phyloP scores from a whole-genome alignment of 2,329 filamentous ascomycete genomes.

The Exophiala aquamarina region DNA sequence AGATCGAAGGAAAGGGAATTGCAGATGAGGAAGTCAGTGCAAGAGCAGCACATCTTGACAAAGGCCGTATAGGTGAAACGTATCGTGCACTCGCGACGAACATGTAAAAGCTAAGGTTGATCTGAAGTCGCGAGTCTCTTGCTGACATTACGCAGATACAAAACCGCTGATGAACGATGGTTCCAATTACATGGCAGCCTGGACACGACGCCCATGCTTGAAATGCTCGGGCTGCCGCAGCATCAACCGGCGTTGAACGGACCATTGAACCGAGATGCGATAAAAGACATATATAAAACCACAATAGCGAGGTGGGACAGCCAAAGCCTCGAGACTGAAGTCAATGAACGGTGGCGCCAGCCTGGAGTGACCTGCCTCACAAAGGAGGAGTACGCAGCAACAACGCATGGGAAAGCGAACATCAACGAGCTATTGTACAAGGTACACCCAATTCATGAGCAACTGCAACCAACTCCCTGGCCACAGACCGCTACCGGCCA shows the following conservation, averaged over 20 bases:
- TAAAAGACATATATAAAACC: constrained; percentile 29
- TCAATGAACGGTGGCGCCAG: constrained; percentile 36
- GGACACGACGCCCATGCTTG: constrained; percentile 45
- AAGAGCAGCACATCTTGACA: not conserved
- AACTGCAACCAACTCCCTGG: constrained; percentile 4
- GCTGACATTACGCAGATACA: constrained; percentile 31
- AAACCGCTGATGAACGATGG: constrained; percentile 44
- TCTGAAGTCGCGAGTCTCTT: too few relatives aligned
- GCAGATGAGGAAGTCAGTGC: not conserved
- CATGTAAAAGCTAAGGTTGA: not conserved
- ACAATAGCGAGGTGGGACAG: constrained; percentile 32
- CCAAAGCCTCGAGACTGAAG: constrained; percentile 34
- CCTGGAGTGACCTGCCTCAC: constrained; percentile 41
- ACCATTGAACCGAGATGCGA: constrained; percentile 31
- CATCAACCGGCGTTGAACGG: constrained; percentile 24
- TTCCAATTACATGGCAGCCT: constrained; percentile 49
- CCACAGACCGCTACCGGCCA: constrained; percentile 12
- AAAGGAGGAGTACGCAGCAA: constrained; percentile 37
- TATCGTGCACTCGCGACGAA: not conserved
- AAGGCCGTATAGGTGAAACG: not conserved
- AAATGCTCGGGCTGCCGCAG: constrained; percentile 35
- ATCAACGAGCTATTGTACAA: constrained; percentile 44
- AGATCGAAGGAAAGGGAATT: not conserved
- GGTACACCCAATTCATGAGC: constrained; percentile 26
- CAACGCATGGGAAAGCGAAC: constrained; percentile 36